Evolutionary conservation across 2,329 filamentous ascomycete genomes (phyloP), one percentile per base, ranked within the genome.

Genomic region (Alternaria longipes): DNA sequence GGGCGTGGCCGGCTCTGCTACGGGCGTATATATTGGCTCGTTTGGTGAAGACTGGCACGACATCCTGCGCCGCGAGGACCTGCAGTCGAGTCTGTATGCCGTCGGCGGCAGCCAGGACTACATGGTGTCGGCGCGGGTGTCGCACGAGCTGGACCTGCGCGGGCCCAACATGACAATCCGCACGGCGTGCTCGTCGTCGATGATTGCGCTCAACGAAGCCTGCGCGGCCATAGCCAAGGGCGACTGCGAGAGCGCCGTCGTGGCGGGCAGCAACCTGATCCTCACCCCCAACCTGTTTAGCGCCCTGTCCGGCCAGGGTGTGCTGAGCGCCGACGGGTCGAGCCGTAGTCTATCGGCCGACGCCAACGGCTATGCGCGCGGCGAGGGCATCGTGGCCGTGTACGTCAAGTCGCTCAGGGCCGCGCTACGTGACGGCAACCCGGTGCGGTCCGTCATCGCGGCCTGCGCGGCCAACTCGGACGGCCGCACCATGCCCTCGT

Each of bases 381-480:
- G 64, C 24, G 77, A 79, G 51, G 75, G 63, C 8, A 64, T 77
- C 1, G 68, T 62, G 5, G 52, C 44, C 6, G 36, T 79, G 5
- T 58, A 71, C 9, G 30, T 79, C 0, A 77, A 79, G 60, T 62
- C 63, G 2, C 59, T 79, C 3, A 40, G 60, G 8, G 68, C 70
- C 49, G 77, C 76, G 3, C 51, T 79, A 3, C 54, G 64, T 11
- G 73, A 77, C 41, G 59, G 67, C 0, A 71, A 79, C 47, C 69
- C 72, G 1, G 72, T 79, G 30, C 61, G 75, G 2, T 73, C 74
- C 3, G 59, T 79, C 12, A 73, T 79, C 52, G 64, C 71, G 7
- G 68, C 65, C 1, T 61, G 68, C 5, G 72, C 65, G 3, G 47
- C 41, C 28, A 66, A 70, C 45, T 24, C 44, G 14, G 54, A 65